Evolutionary conservation across 768 basidiomycete genomes (phyloP).

Genomic region (Trametes meyenii): DNA sequence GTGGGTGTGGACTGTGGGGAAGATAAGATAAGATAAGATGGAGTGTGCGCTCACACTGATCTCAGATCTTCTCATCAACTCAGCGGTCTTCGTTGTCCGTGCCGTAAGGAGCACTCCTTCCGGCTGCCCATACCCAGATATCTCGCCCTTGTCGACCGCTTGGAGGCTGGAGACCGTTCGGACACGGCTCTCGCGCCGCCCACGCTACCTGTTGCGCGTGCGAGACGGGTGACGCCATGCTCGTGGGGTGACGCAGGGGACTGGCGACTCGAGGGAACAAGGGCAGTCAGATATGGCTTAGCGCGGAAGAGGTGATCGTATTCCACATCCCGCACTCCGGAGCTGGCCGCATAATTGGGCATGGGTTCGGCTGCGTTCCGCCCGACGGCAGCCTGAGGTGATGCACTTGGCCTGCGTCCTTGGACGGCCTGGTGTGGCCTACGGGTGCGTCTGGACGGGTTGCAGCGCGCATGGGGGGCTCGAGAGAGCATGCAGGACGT

Average conservation of each 20-base stretch:
- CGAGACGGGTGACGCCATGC: too few species aligned
- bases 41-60: not conserved
- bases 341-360: not conserved
- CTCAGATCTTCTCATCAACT: slow-evolving; percentile 2
- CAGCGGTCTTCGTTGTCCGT: slow-evolving; percentile 2
- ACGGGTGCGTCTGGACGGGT: too few species aligned
- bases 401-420: not conserved
- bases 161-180: not conserved
- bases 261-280: not conserved
- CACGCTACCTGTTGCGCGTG: too few species aligned
- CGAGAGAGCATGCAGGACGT: too few species aligned
- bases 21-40: slow-evolving; percentile 2
- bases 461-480: too few species aligned
- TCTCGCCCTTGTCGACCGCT: not conserved
- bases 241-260: too few species aligned
- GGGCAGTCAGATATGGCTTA: slow-evolving; percentile 10
- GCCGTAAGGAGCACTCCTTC: not conserved
- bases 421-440: not conserved
- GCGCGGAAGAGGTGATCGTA: slow-evolving; percentile 7
- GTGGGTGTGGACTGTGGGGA: not conserved
- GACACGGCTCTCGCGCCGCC: not conserved
- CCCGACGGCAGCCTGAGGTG: not conserved
- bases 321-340: slow-evolving; percentile 2
- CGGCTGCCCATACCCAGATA: not conserved
- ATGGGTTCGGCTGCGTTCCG: slow-evolving; percentile 7